Base-by-base conservation (phyloP, 352 stramenopile species). In the Phytopythium sindhum region DNA sequence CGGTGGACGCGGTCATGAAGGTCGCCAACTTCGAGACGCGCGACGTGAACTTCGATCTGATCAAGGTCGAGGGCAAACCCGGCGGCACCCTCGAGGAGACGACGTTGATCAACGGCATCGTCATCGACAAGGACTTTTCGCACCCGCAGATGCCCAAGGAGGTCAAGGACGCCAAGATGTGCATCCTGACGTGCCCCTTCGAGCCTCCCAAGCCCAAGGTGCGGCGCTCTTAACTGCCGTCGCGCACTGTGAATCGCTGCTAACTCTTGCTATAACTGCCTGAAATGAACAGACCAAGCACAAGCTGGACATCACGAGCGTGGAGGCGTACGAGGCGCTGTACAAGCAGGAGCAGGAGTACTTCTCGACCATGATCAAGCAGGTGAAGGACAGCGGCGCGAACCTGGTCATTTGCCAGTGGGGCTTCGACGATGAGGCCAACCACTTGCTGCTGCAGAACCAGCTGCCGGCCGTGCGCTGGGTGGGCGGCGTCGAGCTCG, bases 11-110 rank as follows among this genome's bases (percentile, higher is more conserved):
- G 8, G 97, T 99, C 28, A 84, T 99, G 51, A 94, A 96, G 58
- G 98, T 99, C 17, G 97, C 97, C 28, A 98, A 99, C 86, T 88
- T 99, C 59, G 97, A 99, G 70, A 97, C 97, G 35, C 88, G 97
- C 29, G 97, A 99, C 77, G 97, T 99, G 42, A 99, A 99, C 84
- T 99, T 99, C 72, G 97, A 99, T 61, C 91, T 99, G 80, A 99
- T 99, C 83, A 99, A 99, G 83, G 83, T 99, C 70, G 97, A 99
- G 72, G 97, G 97, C 63, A 99, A 99, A 79, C 83, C 97, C 0
- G 98, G 98, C 35, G 97, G 97, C 12, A 97, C 92, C 33, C 76
- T 99, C 2, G 95, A 98, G 64, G 97, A 99, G 59, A 99, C 98
- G 29, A 86, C 97, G 69, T 85, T 99, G 55, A 98, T 99, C 68